Evolutionary conservation across 1,284 basidiomycete genomes (phyloP).

Genomic region (Schizopora paradoxa): DNA sequence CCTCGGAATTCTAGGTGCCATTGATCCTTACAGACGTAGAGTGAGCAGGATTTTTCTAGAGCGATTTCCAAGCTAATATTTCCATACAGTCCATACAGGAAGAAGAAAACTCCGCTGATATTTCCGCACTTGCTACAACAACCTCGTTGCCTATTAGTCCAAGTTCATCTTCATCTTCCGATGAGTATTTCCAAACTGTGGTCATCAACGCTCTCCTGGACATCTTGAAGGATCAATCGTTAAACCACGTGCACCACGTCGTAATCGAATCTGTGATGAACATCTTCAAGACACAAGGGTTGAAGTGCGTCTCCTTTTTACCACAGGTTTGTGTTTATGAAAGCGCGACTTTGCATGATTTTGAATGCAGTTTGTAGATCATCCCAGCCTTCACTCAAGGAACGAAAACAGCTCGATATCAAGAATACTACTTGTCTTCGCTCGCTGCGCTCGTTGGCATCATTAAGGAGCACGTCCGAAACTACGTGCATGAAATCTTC

Average conservation of each 20-base stretch:
- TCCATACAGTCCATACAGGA: slow-evolving; percentile 57
- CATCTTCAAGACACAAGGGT: slow-evolving; percentile 96
- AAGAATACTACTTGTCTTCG: slow-evolving; percentile 96
- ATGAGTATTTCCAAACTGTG: slow-evolving; percentile 98
- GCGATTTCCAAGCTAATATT: slow-evolving; percentile 12
- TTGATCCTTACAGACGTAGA: slow-evolving; percentile 95
- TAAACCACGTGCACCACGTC: slow-evolving; percentile 83
- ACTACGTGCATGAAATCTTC: slow-evolving; percentile 83
- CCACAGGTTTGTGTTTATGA: slow-evolving; percentile 60
- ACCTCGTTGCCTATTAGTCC: slow-evolving; percentile 50
- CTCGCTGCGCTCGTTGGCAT: slow-evolving; percentile 94
- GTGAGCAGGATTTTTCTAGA: slow-evolving; percentile 35
- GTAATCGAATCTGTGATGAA: slow-evolving; percentile 99
- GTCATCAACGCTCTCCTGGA: slow-evolving; percentile 88
- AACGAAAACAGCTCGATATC: slow-evolving; percentile 70
- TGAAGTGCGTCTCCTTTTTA: slow-evolving; percentile 94
- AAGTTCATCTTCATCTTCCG: slow-evolving; percentile 50
- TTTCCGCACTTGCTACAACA: slow-evolving; percentile 55
- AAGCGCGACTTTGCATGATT: background rate
- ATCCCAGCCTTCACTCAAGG: slow-evolving; percentile 93
- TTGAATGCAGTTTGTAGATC: slow-evolving; percentile 53
- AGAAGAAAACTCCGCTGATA: slow-evolving; percentile 73
- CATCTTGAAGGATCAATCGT: slow-evolving; percentile 85
- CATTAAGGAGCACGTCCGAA: slow-evolving; percentile 97
- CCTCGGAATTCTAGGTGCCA: slow-evolving; percentile 93